phyloP scores from a whole-genome alignment of 1,139 yeast genomes.

The Yamadazyma mexicana region DNA sequence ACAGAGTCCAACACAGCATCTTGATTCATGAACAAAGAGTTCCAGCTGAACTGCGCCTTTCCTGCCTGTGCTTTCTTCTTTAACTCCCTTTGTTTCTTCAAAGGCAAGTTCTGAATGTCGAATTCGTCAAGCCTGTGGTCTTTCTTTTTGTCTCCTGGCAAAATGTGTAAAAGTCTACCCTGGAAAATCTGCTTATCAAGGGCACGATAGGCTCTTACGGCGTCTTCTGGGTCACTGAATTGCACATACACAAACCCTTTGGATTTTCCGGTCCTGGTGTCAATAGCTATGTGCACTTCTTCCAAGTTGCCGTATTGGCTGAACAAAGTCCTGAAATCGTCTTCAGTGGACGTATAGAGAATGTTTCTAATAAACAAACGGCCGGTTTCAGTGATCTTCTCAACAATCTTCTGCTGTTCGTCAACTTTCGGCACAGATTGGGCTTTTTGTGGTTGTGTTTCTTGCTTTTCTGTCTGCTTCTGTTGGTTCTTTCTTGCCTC shows the following conservation, averaged over 20 bases:
- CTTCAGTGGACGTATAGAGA: constrained; percentile 75
- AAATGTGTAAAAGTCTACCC: constrained; percentile 87
- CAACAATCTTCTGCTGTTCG: constrained; percentile 44
- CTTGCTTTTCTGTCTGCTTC: background rate
- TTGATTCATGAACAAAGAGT: constrained; percentile 82
- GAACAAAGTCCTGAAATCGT: constrained; percentile 68
- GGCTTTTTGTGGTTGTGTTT: constrained; percentile 5
- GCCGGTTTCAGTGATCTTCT: constrained; percentile 66
- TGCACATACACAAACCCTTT: constrained; percentile 92
- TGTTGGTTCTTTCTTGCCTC: constrained; percentile 37
- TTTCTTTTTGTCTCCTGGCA: constrained; percentile 83
- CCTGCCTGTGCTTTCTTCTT: constrained; percentile 83
- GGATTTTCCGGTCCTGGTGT: constrained; percentile 84
- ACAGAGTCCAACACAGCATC: constrained; percentile 93
- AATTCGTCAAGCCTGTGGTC: constrained; percentile 82
- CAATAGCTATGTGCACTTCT: constrained; percentile 89
- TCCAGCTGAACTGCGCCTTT: constrained; percentile 90
- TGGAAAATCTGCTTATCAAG: constrained; percentile 90
- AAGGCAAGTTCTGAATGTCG: constrained; percentile 84
- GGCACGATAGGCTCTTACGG: constrained; percentile 68
- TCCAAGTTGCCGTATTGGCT: constrained; percentile 57
- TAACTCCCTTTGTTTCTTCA: constrained; percentile 86
- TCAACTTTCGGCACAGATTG: constrained; percentile 14
- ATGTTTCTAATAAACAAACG: constrained; percentile 88
- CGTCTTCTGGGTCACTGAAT: constrained; percentile 65